phyloP scores from a whole-genome alignment of 2,329 filamentous ascomycete species.

The Alternaria dauci region DNA sequence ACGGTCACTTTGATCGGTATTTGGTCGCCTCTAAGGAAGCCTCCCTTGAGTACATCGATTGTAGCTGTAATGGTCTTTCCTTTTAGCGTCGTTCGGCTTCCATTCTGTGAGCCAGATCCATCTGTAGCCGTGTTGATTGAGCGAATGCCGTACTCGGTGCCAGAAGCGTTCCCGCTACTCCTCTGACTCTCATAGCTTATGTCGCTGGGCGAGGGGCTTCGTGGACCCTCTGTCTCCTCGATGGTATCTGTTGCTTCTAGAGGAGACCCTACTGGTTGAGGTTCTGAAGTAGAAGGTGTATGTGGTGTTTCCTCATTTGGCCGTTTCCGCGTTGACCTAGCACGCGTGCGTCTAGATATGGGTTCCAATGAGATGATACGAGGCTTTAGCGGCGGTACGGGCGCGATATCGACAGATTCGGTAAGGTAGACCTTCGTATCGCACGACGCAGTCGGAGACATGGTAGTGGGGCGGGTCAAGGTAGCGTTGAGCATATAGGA shows the following conservation, averaged over 20 bases:
- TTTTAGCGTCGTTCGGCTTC: constrained; percentile 65
- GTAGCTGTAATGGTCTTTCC: constrained; percentile 83
- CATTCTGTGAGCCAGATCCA: constrained; percentile 49
- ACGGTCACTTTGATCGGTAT: constrained; percentile 82
- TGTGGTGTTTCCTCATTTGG: constrained; percentile 25
- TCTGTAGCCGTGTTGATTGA: constrained; percentile 58
- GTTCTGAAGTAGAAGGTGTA: constrained; percentile 29
- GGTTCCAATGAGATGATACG: constrained; percentile 88
- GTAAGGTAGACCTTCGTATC: constrained; percentile 81
- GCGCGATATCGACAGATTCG: constrained; percentile 85
- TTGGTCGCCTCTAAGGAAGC: constrained; percentile 84
- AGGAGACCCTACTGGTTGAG: constrained; percentile 28
- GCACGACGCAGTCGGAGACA: constrained; percentile 79
- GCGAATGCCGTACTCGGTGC: constrained; percentile 52
- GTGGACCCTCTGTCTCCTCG: constrained; percentile 46
- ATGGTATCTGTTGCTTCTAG: constrained; percentile 31
- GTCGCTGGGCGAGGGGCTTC: constrained; percentile 58
- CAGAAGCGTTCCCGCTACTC: constrained; percentile 64
- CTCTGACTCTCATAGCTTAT: constrained; percentile 60
- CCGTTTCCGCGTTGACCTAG: constrained; percentile 57
- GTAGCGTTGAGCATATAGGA: constrained; percentile 91
- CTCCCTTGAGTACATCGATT: constrained; percentile 81
- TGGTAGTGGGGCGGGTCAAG: constrained; percentile 85
- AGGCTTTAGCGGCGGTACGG: constrained; percentile 76
- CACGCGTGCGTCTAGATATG: constrained; percentile 74